Conservation (phyloP, 2,329 filamentous ascomycete genomes). For the Leptosphaerulina australis region DNA sequence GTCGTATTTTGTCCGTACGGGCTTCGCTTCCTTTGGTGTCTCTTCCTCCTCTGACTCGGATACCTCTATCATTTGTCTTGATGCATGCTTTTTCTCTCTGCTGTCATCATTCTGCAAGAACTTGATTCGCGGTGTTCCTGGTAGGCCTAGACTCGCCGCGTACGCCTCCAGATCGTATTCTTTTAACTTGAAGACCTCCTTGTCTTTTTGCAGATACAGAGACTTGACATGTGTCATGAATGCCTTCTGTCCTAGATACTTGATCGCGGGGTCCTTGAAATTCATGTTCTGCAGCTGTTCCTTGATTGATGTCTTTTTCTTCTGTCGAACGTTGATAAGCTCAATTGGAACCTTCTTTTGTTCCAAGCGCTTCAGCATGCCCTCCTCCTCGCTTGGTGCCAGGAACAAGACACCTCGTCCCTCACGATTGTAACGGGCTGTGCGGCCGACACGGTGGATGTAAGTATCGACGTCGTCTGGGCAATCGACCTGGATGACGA, state of each 20-base stretch:
- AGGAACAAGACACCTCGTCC: conserved; percentile 90
- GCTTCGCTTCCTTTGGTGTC: conserved; percentile 60
- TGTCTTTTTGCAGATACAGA: conserved; percentile 86
- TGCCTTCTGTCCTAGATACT: conserved; percentile 94
- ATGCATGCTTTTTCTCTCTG: conserved; percentile 86
- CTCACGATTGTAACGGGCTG: conserved; percentile 87
- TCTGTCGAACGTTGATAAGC: conserved; percentile 82
- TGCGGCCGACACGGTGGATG: conserved; percentile 93
- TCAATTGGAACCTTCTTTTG: conserved; percentile 90
- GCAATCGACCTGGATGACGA: conserved; percentile 98
- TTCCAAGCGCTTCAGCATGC: conserved; percentile 85
- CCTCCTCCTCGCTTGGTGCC: conserved; percentile 87
- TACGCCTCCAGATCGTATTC: conserved; percentile 85
- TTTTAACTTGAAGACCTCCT: conserved; percentile 85
- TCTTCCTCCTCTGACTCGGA: conserved; percentile 66
- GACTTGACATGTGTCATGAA: conserved; percentile 90
- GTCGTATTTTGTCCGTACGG: conserved; percentile 92
- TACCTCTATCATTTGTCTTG: conserved; percentile 65
- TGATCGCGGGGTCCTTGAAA: conserved; percentile 91
- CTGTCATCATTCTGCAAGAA: conserved; percentile 89
- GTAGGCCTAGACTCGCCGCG: conserved; percentile 82
- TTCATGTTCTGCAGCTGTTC: conserved; percentile 91
- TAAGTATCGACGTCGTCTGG: conserved; percentile 98
- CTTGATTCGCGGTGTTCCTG: conserved; percentile 90
- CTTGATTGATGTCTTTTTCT: conserved; percentile 86